phyloP scores from a whole-genome alignment of 805 yeast genomes.

The Phaffomyces opuntiae region DNA sequence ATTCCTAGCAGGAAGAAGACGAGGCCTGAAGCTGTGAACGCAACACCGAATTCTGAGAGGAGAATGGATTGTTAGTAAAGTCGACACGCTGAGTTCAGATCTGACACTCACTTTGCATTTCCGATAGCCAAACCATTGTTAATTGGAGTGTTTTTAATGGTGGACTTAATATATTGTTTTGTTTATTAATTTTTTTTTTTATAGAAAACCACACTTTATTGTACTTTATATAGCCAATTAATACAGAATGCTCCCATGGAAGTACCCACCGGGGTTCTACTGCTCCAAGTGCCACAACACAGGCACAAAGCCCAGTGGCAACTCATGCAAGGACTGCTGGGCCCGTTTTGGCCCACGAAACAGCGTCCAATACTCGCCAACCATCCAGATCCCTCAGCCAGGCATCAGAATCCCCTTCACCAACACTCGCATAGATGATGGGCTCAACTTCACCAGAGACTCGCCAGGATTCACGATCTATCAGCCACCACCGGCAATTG shows the following conservation, averaged over 20 bases:
- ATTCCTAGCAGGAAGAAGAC: constrained; percentile 77
- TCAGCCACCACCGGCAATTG: neutral
- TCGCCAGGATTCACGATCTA: neutral
- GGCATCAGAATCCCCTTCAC: constrained; percentile 18
- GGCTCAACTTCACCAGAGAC: constrained; percentile 5
- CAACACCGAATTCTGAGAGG: constrained; percentile 75
- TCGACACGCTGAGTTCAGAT: neutral
- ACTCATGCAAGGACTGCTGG: constrained; percentile 67
- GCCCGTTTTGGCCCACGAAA: constrained; percentile 37
- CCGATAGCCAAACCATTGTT: constrained; percentile 61
- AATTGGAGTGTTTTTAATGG: neutral
- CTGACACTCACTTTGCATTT: constrained; percentile 48
- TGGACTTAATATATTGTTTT: no score
- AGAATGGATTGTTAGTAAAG: constrained; percentile 3
- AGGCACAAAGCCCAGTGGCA: constrained; percentile 55
- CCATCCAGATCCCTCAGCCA: neutral
- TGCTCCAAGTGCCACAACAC: constrained; percentile 73
- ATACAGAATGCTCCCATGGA: constrained; percentile 39
- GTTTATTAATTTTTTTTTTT: no score
- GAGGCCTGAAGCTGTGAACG: constrained; percentile 77
- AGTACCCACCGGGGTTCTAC: constrained; percentile 52
- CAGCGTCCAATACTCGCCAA: constrained; percentile 1
- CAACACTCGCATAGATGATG: constrained; percentile 8
- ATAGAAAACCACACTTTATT: no score
- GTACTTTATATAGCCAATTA: no score